Conservation (phyloP, 495 filamentous ascomycete species). For the Talaromyces ruber region DNA sequence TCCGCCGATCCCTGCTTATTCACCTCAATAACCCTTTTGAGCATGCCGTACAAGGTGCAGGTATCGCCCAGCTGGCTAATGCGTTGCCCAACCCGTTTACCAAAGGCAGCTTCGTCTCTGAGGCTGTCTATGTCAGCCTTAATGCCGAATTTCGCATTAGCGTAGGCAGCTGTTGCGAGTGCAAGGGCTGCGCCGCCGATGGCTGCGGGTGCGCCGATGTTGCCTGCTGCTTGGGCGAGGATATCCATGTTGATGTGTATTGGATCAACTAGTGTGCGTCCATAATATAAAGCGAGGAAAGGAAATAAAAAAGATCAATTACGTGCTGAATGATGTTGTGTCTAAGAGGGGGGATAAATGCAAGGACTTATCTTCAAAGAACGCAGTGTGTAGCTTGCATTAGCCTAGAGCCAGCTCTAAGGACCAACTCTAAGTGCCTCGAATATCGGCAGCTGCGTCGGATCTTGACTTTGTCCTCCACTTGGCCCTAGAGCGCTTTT, state of each 20-base stretch:
- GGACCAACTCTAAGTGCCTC: background rate
- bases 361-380: background rate
- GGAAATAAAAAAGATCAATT: background rate
- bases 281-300: background rate
- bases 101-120: slow-evolving; percentile 22
- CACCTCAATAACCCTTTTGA: slow-evolving; percentile 31
- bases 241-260: slow-evolving; percentile 21
- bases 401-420: background rate
- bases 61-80: slow-evolving; percentile 34
- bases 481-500: no score
- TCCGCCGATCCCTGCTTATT: slow-evolving; percentile 25
- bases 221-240: slow-evolving; percentile 18
- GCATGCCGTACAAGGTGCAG: slow-evolving; percentile 35
- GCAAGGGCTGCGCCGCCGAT: slow-evolving; percentile 31
- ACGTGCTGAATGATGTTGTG: background rate
- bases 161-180: slow-evolving; percentile 34
- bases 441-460: slow-evolving; percentile 1
- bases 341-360: background rate
- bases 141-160: slow-evolving; percentile 40
- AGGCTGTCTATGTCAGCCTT: slow-evolving; percentile 31
- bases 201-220: slow-evolving; percentile 21
- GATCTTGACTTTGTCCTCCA: background rate
- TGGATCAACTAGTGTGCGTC: background rate
- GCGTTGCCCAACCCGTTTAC: slow-evolving; percentile 24
- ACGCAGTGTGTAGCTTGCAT: background rate